Conservation (phyloP, 2,329 filamentous ascomycete genomes). For the Exserohilum rostratum region DNA sequence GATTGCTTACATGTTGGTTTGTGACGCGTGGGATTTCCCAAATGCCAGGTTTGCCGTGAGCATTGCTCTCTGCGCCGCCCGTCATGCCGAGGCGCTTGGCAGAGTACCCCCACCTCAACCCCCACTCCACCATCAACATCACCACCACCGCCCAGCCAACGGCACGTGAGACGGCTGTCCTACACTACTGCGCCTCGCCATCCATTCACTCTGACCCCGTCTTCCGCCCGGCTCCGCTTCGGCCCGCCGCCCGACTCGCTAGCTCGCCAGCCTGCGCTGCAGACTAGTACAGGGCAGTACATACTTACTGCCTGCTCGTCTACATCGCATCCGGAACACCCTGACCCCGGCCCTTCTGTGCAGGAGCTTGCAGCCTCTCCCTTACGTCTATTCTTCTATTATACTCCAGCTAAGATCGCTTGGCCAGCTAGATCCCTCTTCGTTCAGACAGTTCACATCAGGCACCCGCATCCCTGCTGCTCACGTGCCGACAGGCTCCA, state of each 20-base stretch:
- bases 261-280: background rate
- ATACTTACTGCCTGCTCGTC: no score
- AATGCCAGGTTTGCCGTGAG: conserved; percentile 14
- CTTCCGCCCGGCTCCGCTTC: background rate
- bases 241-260: background rate
- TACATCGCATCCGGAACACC: no score
- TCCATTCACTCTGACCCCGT: background rate
- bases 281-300: background rate
- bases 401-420: conserved; percentile 3
- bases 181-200: background rate
- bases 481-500: conserved; percentile 18
- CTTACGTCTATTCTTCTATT: background rate
- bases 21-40: conserved; percentile 11
- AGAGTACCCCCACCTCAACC: background rate
- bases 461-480: background rate
- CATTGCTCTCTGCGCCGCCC: conserved; percentile 21
- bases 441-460: background rate
- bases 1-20: conserved; percentile 10
- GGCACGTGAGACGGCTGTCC: conserved; percentile 2
- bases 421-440: conserved; percentile 3
- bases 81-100: conserved; percentile 22
- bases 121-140: no score
- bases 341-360: background rate
- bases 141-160: background rate
- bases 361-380: background rate